Evolutionary conservation across 2,329 filamentous ascomycete genomes (phyloP).

Genomic region (Aspergillus sp.): DNA sequence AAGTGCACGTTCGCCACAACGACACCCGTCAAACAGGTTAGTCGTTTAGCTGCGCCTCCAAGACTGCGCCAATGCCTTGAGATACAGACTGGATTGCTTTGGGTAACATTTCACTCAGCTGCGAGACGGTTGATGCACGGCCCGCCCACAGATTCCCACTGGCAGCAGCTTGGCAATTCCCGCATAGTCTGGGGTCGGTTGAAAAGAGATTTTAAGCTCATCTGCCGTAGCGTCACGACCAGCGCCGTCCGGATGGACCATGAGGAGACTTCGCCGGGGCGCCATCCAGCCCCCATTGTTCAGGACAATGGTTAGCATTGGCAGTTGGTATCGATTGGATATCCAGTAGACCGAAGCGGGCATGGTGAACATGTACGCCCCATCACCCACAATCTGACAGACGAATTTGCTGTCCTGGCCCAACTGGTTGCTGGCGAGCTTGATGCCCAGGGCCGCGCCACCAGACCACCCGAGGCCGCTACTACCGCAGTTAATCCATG

Average conservation of each 20-base stretch:
- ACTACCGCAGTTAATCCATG: slow-evolving; percentile 54
- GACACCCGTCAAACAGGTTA: too few species aligned
- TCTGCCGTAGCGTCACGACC: slow-evolving; percentile 49
- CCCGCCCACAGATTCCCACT: slow-evolving; percentile 43
- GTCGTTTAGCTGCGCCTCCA: too few species aligned
- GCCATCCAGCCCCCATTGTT: slow-evolving; percentile 59
- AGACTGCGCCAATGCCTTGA: background rate
- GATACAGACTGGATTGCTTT: background rate
- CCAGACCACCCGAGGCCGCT: slow-evolving; percentile 72
- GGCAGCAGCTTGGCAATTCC: slow-evolving; percentile 55
- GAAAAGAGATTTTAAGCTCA: slow-evolving; percentile 55
- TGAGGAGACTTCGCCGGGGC: slow-evolving; percentile 44
- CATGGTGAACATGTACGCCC: slow-evolving; percentile 55
- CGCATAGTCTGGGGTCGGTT: slow-evolving; percentile 53
- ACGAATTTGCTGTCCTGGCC: background rate
- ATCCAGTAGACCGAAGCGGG: slow-evolving; percentile 61
- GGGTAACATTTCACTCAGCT: background rate
- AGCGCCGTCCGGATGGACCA: slow-evolving; percentile 53
- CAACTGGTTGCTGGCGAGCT: slow-evolving; percentile 49
- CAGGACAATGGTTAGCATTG: slow-evolving; percentile 54
- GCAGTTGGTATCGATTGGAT: slow-evolving; percentile 52
- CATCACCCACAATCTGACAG: slow-evolving; percentile 46
- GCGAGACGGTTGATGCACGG: slow-evolving; percentile 37
- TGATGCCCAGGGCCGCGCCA: slow-evolving; percentile 63
- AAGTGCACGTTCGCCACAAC: too few species aligned